phyloP scores from a whole-genome alignment of 805 yeast species.

The Candida silvicultrix region DNA sequence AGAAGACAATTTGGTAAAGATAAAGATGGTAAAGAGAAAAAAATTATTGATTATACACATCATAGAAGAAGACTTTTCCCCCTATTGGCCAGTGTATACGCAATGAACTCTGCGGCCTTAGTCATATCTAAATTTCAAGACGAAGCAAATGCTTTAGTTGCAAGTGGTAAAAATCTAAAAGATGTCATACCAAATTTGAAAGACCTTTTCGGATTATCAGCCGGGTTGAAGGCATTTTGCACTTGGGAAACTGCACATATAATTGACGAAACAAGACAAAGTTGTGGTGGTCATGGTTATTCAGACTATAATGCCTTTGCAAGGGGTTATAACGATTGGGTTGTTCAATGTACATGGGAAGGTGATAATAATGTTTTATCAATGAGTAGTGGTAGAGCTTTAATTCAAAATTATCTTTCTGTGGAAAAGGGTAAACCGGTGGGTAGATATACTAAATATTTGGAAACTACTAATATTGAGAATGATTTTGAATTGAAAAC shows the following conservation, averaged over 20 bases:
- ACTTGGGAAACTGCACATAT: constrained; percentile 80
- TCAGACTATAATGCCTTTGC: constrained; percentile 87
- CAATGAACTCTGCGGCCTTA: constrained; percentile 52
- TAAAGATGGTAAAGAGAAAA: constrained; percentile 59
- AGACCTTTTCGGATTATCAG: constrained; percentile 74
- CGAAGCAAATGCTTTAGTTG: constrained; percentile 27
- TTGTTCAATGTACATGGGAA: constrained; percentile 96
- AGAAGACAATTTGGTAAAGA: constrained; percentile 70
- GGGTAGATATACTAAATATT: constrained; percentile 23
- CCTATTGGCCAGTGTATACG: constrained; percentile 69
- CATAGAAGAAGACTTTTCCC: constrained; percentile 82
- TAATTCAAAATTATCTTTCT: constrained; percentile 31
- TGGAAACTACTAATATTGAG: constrained; percentile 11
- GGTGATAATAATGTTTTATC: constrained; percentile 89
- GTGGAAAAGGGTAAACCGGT: constrained; percentile 25
- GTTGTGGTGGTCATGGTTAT: constrained; percentile 96
- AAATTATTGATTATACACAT: constrained; percentile 79
- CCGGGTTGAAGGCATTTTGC: constrained; percentile 82
- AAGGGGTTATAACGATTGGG: constrained; percentile 84
- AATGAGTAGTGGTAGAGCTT: constrained; percentile 75
- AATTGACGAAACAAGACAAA: constrained; percentile 85
- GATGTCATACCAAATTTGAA: constrained; percentile 58
- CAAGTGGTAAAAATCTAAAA: constrained; percentile 32
- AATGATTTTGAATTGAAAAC: constrained; percentile 10
- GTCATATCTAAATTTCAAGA: constrained; percentile 43